Evolutionary conservation across 805 yeast genomes (phyloP), one percentile per base, ranked within the genome.

Genomic region (Hanseniaspora jakobsenii): DNA sequence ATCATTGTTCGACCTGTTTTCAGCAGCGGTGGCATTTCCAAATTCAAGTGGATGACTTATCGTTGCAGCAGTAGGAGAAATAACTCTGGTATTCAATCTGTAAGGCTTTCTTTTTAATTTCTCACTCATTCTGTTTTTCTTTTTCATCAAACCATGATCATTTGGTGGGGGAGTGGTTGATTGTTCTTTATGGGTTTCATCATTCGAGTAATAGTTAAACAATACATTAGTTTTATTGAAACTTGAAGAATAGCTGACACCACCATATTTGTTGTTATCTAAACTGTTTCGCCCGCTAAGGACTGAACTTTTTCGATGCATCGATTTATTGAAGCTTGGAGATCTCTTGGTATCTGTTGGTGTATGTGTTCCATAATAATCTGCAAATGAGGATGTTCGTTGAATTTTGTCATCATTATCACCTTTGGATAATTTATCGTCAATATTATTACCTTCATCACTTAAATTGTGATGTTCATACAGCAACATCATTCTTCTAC

Each of bases 401-500:
- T 27, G 22, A 6, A n/a, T 10, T 9, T 9, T 19, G 8, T 36
- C 38, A 18, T 28, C 34, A 13, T 22, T 29, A 14, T 29, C 23
- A 12, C 24, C 37, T 8, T 7, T n/a, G n/a, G n/a, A n/a, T n/a
- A n/a, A n/a, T 9, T 9, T 19, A 10, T 36, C 38, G 13, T 28
- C 34, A 13, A 17, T 29, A 14, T 29, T 29, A 12, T 18, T 32
- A 9, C 7, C 48, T 8, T 38, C 38, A 12, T 28, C 21, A 22
- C n/a, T 16, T 17, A 35, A 35, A 30, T 38, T 36, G 26, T 45
- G 43, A 22, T n/a, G n/a, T n/a, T 45, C 48, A 45, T 45, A 45
- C 14, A 45, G 29, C 6, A 45, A 21, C 48, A 45, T 45, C 48
- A 45, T 45, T 27, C 48, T 29, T 22, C 40, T 36, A 12, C 43